Conservation (phyloP, 805 yeast species). For the Maudiozyma barnettii region DNA sequence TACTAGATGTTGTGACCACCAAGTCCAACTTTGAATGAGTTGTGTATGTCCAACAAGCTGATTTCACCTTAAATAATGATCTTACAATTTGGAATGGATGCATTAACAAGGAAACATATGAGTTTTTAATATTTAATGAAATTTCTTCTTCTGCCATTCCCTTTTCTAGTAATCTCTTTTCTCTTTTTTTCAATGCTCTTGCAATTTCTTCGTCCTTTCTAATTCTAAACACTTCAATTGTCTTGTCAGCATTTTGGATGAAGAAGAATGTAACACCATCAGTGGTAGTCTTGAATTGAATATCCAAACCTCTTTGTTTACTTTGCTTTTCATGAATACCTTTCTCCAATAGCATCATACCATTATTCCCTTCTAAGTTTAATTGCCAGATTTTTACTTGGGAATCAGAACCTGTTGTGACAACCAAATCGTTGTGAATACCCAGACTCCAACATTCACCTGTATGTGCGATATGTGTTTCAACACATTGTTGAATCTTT, state of each 20-base stretch:
- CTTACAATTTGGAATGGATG: constrained; percentile 64
- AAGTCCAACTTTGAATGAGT: constrained; percentile 46
- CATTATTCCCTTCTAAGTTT: constrained; percentile 40
- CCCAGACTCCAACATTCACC: constrained; percentile 90
- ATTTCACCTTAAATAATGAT: constrained; percentile 51
- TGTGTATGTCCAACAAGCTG: constrained; percentile 53
- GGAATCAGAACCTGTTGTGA: constrained; percentile 74
- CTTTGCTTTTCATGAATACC: constrained; percentile 72
- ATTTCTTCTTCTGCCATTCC: constrained; percentile 57
- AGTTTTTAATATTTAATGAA: constrained; percentile 36
- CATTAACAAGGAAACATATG: constrained; percentile 46
- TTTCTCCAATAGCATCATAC: constrained; percentile 42
- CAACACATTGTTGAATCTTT: constrained; percentile 79
- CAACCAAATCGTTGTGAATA: constrained; percentile 35
- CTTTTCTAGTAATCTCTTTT: constrained; percentile 66
- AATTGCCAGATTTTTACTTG: constrained; percentile 78
- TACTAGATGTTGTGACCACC: constrained; percentile 57
- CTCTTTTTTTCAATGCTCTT: constrained; percentile 68
- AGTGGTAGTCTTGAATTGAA: constrained; percentile 37
- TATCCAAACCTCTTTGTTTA: constrained; percentile 55
- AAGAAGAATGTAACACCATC: constrained; percentile 38
- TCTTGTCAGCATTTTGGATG: constrained; percentile 71
- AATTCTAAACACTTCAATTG: constrained; percentile 69
- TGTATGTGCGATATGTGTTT: constrained; percentile 87
- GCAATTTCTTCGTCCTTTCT: constrained; percentile 68